phyloP scores from a whole-genome alignment of 2,329 filamentous ascomycete species.

The Tolypocladium guangdongense region DNA sequence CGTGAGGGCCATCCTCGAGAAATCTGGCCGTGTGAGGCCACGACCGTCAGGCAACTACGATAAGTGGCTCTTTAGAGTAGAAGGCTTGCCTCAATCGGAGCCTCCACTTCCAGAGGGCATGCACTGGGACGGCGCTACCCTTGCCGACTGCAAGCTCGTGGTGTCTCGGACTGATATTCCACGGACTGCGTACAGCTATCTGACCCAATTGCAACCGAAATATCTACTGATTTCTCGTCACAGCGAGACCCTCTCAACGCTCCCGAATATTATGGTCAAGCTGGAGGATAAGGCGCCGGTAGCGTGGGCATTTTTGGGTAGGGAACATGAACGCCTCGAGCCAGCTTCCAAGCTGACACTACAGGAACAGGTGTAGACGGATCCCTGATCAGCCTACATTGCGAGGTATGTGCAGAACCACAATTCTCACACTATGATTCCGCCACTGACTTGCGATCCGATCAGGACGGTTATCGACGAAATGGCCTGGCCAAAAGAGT shows the following conservation, averaged over 20 bases:
- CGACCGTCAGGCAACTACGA: conserved; percentile 25
- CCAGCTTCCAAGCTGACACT: neutral
- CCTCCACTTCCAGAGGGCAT: conserved; percentile 33
- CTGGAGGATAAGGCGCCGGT: conserved; percentile 36
- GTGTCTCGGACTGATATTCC: conserved; percentile 44
- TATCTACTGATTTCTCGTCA: neutral
- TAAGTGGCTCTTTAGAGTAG: conserved; percentile 47
- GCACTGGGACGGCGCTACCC: conserved; percentile 40
- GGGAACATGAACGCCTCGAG: neutral
- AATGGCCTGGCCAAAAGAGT: conserved; percentile 53
- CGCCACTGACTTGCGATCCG: neutral
- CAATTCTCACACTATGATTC: neutral
- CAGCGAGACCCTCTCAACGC: conserved; percentile 29
- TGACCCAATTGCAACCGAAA: neutral
- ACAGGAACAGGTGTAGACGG: conserved; percentile 42
- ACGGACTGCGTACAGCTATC: conserved; percentile 31
- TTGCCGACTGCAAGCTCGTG: conserved; percentile 46
- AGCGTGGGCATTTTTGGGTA: conserved; percentile 53
- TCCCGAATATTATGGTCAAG: conserved; percentile 37
- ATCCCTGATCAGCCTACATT: conserved; percentile 49
- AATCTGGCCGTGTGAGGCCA: conserved; percentile 14
- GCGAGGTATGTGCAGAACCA: conserved; percentile 29
- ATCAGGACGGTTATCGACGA: conserved; percentile 42
- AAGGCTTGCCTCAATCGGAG: conserved; percentile 27
- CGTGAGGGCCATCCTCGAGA: conserved; percentile 13